A percentile compares a stretch with the other conserved stretches of the same genome.
These are phyloP conservation scores for Neurospora discreta DNA, from an alignment of 495 filamentous ascomycete genomes.

Conservation along the genomic window DNA sequence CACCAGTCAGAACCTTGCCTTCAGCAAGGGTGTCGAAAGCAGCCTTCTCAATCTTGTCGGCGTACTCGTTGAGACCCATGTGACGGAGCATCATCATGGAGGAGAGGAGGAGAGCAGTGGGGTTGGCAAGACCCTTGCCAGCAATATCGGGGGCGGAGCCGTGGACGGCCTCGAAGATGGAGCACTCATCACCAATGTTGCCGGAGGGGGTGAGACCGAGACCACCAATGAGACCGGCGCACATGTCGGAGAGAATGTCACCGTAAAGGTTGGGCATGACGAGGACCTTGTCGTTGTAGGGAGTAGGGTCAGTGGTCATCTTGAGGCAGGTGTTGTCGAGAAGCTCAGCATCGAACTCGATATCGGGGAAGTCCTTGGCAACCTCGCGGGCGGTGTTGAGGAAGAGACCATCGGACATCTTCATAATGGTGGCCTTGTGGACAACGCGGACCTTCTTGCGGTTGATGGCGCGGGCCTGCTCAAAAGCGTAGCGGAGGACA, in stretches of 20 bases:
- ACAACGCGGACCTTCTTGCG: constrained; percentile 93
- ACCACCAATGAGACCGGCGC: constrained; percentile 94
- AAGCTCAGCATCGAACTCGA: constrained; percentile 93
- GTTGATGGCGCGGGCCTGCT: constrained; percentile 84
- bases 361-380: constrained; percentile 83
- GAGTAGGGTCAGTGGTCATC: constrained; percentile 85
- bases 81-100: constrained; percentile 99
- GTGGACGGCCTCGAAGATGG: constrained; percentile 99
- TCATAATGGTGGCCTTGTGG: constrained; percentile 99
- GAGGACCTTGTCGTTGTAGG: constrained; percentile 98
- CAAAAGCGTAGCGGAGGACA: constrained; percentile 92
- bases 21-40: constrained; percentile 90
- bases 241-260: constrained; percentile 99
- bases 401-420: constrained; percentile 99
- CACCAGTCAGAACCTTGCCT: constrained; percentile 90
- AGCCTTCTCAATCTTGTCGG: constrained; percentile 80
- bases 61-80: constrained; percentile 83
- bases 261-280: constrained; percentile 99
- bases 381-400: constrained; percentile 71
- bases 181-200: constrained; percentile 98
- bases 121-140: constrained; percentile 90
- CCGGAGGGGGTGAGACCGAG: constrained; percentile 93
- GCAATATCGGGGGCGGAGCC: constrained; percentile 97
- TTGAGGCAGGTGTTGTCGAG: constrained; percentile 98
- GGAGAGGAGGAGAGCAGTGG: constrained; percentile 80